These are phyloP conservation scores for Vaccinium darrowii DNA, from an alignment of 148 eudicot species.

Conservation along the genomic window DNA sequence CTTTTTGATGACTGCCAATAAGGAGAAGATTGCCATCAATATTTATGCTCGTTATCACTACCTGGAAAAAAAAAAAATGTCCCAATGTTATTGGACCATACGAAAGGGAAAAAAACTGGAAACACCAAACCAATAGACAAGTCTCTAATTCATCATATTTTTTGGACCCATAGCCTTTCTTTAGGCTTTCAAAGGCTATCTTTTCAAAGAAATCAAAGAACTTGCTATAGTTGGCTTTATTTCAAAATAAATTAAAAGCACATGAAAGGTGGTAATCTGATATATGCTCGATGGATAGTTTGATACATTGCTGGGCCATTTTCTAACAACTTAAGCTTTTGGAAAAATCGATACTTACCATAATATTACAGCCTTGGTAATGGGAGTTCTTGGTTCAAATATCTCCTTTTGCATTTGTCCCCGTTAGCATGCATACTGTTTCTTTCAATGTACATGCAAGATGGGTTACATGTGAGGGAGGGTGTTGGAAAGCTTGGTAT, in stretches of 20 bases:
- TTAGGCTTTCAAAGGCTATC: background rate
- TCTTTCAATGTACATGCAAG: background rate
- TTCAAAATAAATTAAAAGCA: background rate
- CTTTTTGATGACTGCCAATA: slow-evolving; percentile 85
- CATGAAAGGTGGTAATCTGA: background rate
- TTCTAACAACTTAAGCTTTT: background rate
- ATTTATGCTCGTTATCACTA: slow-evolving; percentile 88
- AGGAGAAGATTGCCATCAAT: slow-evolving; percentile 70
- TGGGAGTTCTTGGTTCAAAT: background rate
- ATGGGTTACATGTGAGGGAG: background rate
- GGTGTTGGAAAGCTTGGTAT: background rate
- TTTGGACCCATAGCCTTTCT: background rate
- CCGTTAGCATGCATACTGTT: background rate
- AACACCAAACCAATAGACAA: background rate
- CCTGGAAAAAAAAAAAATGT: slow-evolving; percentile 45
- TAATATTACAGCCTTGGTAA: background rate
- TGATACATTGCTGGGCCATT: background rate
- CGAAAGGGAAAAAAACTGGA: background rate
- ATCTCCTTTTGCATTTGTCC: background rate
- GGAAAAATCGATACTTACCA: background rate
- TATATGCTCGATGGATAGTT: background rate
- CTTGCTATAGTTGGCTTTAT: background rate
- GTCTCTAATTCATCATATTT: slow-evolving; percentile 2
- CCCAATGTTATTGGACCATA: background rate
- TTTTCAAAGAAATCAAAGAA: background rate